Evolutionary conservation across 805 yeast genomes (phyloP).

Genomic region (Wickerhamomyces strasburgensis): DNA sequence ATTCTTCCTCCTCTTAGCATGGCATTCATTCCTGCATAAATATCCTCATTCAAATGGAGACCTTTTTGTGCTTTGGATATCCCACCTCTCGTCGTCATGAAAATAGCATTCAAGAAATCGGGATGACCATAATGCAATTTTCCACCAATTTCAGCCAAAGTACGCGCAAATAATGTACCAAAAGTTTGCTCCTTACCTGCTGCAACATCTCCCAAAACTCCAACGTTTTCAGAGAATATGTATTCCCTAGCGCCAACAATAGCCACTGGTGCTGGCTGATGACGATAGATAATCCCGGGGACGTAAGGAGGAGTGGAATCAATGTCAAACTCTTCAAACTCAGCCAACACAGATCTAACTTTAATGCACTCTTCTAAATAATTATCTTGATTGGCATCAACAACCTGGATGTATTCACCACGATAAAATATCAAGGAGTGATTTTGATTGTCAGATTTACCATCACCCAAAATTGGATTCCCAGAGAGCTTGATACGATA

Average conservation of each 20-base stretch:
- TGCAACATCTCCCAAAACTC: constrained; percentile 91
- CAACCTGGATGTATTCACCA: constrained; percentile 91
- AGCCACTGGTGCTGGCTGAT: constrained; percentile 60
- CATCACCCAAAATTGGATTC: constrained; percentile 93
- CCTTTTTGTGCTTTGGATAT: constrained; percentile 94
- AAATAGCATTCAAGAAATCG: constrained; percentile 83
- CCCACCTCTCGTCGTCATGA: constrained; percentile 95
- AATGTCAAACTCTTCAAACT: constrained; percentile 75
- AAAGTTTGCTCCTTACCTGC: constrained; percentile 97
- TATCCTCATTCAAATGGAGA: constrained; percentile 88
- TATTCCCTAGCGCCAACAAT: constrained; percentile 94
- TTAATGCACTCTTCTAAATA: constrained; percentile 92
- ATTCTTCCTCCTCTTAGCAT: constrained; percentile 86
- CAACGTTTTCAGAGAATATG: constrained; percentile 88
- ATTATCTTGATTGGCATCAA: constrained; percentile 96
- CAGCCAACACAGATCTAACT: constrained; percentile 81
- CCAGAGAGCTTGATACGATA: constrained; percentile 78
- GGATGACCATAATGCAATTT: constrained; percentile 97
- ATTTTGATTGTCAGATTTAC: constrained; percentile 94
- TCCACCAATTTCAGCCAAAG: constrained; percentile 90
- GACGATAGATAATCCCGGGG: constrained; percentile 47
- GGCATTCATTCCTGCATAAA: constrained; percentile 93
- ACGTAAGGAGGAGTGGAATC: constrained; percentile 48
- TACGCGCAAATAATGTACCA: constrained; percentile 92
- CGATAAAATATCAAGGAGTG: constrained; percentile 80